Percentiles rank a stretch among this genome's conserved stretches.
Conservation (phyloP, 257 asterid genomes). For the Ligustrum vulgare region DNA sequence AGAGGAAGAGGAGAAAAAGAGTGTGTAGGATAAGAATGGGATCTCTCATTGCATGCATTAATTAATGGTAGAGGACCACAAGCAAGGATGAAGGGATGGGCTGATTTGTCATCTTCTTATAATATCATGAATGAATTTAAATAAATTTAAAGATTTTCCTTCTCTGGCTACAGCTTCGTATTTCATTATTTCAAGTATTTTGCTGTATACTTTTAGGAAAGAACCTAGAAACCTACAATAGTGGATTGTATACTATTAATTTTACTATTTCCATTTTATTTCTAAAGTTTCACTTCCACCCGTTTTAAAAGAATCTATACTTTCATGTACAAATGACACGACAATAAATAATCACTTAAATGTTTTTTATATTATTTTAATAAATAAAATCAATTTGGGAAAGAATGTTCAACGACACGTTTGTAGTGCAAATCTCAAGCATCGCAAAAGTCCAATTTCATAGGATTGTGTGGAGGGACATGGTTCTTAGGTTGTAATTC, state of each 20-base stretch:
- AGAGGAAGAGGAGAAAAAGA: constrained; percentile 28
- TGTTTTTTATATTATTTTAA: too few relatives aligned
- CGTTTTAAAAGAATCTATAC: too few relatives aligned
- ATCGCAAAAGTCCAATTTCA: too few relatives aligned
- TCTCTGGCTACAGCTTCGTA: background rate
- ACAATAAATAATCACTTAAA: too few relatives aligned
- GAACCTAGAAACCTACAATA: background rate
- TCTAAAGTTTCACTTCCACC: too few relatives aligned
- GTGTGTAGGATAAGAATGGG: constrained; percentile 48
- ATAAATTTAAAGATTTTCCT: background rate
- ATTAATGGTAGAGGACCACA: constrained; percentile 81
- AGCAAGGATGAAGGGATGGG: constrained; percentile 70
- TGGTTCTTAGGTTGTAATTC: background rate
- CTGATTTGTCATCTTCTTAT: constrained; percentile 48
- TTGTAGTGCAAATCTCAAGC: too few relatives aligned
- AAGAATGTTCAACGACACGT: too few relatives aligned
- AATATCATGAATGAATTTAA: background rate
- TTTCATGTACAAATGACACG: too few relatives aligned
- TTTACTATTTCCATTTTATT: too few relatives aligned
- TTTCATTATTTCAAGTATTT: background rate
- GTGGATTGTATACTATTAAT: too few relatives aligned
- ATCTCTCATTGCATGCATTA: constrained; percentile 54
- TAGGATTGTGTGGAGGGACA: background rate
- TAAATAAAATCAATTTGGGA: too few relatives aligned
- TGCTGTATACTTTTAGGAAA: background rate